These are phyloP conservation scores for Arxiozyma slooffiae DNA, from an alignment of 1,139 yeast genomes.

Conservation along the genomic window DNA sequence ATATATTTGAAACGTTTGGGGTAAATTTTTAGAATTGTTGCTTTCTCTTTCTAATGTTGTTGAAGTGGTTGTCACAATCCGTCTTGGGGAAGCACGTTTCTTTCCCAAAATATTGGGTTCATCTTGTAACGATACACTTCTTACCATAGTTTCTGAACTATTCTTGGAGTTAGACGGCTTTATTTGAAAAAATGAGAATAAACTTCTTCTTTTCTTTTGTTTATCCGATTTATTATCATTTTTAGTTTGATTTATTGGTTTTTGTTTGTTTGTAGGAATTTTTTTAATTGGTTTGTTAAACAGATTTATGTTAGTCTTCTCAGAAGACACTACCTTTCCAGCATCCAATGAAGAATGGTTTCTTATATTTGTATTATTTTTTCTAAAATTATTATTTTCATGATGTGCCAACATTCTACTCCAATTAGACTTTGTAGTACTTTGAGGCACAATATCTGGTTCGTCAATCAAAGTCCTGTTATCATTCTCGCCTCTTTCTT, in stretches of 20 bases:
- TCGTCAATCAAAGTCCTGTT: background rate
- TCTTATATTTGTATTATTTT: background rate
- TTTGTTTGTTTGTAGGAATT: background rate
- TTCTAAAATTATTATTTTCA: background rate
- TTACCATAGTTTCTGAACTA: background rate
- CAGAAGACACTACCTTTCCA: slow-evolving; percentile 9
- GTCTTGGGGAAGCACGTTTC: background rate
- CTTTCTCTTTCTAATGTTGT: slow-evolving; percentile 21
- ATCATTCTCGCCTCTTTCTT: background rate
- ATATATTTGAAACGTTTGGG: slow-evolving; percentile 16
- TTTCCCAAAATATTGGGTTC: background rate
- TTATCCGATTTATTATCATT: background rate
- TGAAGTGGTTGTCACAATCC: slow-evolving; percentile 4
- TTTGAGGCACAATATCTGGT: background rate
- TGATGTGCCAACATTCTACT: background rate
- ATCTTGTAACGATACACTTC: slow-evolving; percentile 2
- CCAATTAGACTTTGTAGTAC: background rate
- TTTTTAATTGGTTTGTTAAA: background rate
- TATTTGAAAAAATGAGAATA: slow-evolving; percentile 31
- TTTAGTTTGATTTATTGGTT: background rate
- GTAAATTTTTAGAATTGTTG: slow-evolving; percentile 21
- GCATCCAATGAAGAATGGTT: slow-evolving; percentile 1
- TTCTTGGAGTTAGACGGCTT: slow-evolving; percentile 13
- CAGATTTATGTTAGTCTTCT: background rate
- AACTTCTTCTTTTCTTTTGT: slow-evolving; percentile 28